These are phyloP conservation scores for Erodium texanum DNA, from an alignment of 441 rosid species.

Conservation along the genomic window DNA sequence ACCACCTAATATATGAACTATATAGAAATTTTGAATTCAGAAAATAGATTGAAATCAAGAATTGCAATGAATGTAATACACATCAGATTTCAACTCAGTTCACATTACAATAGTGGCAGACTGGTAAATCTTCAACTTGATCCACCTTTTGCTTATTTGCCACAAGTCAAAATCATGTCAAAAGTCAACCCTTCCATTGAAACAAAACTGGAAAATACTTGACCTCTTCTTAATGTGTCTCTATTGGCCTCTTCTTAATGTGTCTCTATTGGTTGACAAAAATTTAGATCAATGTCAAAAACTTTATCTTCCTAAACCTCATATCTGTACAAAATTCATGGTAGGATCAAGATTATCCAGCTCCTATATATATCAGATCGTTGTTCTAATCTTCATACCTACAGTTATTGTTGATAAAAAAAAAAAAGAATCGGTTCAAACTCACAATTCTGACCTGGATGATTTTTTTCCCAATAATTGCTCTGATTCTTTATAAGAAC, in stretches of 20 bases:
- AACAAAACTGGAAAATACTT: background rate
- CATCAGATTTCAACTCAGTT: slow-evolving; percentile 2
- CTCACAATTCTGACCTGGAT: slow-evolving; percentile 62
- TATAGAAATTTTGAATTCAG: too few relatives aligned
- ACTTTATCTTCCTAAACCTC: too few relatives aligned
- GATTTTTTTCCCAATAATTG: too few relatives aligned
- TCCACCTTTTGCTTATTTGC: background rate
- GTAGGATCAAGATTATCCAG: background rate
- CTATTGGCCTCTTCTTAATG: too few relatives aligned
- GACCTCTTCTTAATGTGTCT: background rate
- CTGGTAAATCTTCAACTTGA: background rate
- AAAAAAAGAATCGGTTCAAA: background rate
- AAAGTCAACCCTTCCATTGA: background rate
- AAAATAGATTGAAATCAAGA: too few relatives aligned
- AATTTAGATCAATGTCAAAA: background rate
- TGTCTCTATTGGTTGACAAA: background rate
- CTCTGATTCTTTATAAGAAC: too few relatives aligned
- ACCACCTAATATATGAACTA: too few relatives aligned
- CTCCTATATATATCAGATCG: too few relatives aligned
- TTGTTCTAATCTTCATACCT: too few relatives aligned
- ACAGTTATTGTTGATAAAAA: too few relatives aligned
- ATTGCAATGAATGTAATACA: too few relatives aligned
- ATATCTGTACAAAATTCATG: background rate
- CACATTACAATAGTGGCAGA: background rate
- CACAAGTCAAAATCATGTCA: background rate